Percentiles rank a stretch among this genome's conserved stretches.
phyloP scores from a whole-genome alignment of 352 stramenopile genomes.

The Phytophthora fragariaefolia region DNA sequence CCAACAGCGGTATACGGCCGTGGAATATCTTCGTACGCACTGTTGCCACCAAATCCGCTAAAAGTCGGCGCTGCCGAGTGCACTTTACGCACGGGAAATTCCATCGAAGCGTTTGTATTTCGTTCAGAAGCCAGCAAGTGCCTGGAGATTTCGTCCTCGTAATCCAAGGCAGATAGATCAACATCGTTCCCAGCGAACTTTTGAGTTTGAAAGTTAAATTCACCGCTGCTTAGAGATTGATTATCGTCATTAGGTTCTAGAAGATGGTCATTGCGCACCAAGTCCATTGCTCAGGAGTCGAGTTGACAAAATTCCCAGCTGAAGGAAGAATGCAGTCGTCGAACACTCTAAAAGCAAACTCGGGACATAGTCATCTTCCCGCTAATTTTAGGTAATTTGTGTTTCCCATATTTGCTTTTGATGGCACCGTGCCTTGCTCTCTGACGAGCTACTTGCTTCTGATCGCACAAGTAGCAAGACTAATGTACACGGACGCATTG shows the following conservation, averaged over 20 bases:
- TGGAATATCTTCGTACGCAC: conserved; percentile 1
- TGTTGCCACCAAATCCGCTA: conserved; percentile 2
- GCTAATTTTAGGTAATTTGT: conserved; percentile 23
- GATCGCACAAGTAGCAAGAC: neutral
- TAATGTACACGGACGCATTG: conserved; percentile 24
- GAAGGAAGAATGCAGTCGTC: neutral
- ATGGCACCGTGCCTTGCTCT: neutral
- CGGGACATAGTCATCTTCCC: neutral
- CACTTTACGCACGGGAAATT: conserved; percentile 16
- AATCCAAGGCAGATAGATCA: neutral
- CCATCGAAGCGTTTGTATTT: neutral
- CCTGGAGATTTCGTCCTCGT: neutral
- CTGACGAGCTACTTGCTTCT: neutral
- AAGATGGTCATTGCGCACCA: conserved; percentile 4
- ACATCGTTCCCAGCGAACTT: neutral
- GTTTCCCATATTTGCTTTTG: neutral
- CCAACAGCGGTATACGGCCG: conserved; percentile 27
- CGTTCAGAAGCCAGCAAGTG: neutral
- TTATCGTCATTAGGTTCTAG: conserved; percentile 11
- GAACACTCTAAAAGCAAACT: conserved; percentile 16
- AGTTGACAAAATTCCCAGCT: conserved; percentile 2
- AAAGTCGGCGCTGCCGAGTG: conserved; percentile 19
- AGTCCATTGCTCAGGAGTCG: conserved; percentile 10
- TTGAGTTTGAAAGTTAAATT: neutral
- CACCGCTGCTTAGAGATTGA: conserved; percentile 5